Percentiles rank a stretch among this genome's conserved stretches.
Evolutionary conservation across 2,329 filamentous ascomycete genomes (phyloP).

Genomic region (Cladosporium sphaerospermum): DNA sequence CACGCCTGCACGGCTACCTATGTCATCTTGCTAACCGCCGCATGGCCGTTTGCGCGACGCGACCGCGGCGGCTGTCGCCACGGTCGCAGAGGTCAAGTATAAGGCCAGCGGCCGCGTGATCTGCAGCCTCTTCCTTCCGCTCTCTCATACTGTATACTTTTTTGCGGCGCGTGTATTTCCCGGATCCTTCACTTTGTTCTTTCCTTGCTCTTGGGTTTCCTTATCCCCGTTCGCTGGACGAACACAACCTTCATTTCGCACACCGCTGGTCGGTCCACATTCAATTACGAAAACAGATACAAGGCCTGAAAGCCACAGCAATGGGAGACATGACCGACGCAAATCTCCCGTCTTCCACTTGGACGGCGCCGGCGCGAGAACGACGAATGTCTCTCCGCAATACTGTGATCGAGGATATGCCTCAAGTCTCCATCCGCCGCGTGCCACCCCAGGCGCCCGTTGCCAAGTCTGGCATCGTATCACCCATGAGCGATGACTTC

Average conservation of each 20-base stretch:
- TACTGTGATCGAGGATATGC: conserved; percentile 57
- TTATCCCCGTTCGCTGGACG: conserved; percentile 40
- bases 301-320: background rate
- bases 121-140: conserved; percentile 13
- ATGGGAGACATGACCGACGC: conserved; percentile 38
- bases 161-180: conserved; percentile 17
- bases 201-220: conserved; percentile 20
- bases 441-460: conserved; percentile 29
- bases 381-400: conserved; percentile 45
- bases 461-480: conserved; percentile 31
- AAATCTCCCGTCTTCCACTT: conserved; percentile 45
- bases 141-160: conserved; percentile 17
- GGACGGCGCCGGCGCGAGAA: conserved; percentile 52
- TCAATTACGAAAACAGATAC: conserved; percentile 14
- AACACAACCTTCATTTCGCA: conserved; percentile 30
- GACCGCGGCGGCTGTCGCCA: conserved; percentile 17
- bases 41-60: conserved; percentile 15
- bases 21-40: conserved; percentile 25
- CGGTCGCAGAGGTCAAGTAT: conserved; percentile 17
- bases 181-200: conserved; percentile 13
- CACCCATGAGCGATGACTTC: conserved; percentile 53
- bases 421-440: conserved; percentile 29
- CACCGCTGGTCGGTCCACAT: conserved; percentile 40
- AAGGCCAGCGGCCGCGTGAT: conserved; percentile 21
- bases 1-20: conserved; percentile 9